Base-by-base conservation (phyloP, 495 filamentous ascomycete genomes). In the Aspergillus mulundensis region DNA sequence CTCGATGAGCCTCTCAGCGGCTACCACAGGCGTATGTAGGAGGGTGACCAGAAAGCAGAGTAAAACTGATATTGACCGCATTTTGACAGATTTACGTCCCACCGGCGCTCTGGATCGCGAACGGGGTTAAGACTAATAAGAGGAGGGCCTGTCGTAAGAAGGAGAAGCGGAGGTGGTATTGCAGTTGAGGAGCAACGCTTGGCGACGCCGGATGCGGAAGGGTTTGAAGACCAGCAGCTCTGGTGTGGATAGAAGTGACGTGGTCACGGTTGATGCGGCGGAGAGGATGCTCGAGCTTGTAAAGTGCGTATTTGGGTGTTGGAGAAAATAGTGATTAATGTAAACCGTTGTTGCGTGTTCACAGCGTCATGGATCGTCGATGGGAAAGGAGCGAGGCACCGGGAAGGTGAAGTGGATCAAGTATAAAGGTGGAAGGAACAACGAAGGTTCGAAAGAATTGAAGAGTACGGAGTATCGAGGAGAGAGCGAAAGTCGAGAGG, bases 1-100 rank as follows among this genome's bases (percentile, higher is more conserved):
- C 63, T 85, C 74, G 49, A 95, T 82, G 24, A 77, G 62, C 43
- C 69, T 68, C 38, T 67, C 54, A 30, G 79, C 72, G 28, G 72
- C 68, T 28, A 66, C 71, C 45, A 75, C 36, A 47, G 76, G 74
- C 18, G 71, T 64, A 34, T 60, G 53, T 6, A 60, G 53, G 8
- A 60, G 61, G 59, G 74, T 68, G 56, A 76, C 65, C 55, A 80
- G 61, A 21, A 62, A 43, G 45, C 63, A 64, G 40, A 69, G 56
- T 42, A 78, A 56, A 44, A 77, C 58, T 34, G 77, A 58, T 67
- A 75, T 53, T 65, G 68, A 68, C 61, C 68, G 64, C 70, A 78
- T 73, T 21, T 51, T 71, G 66, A 57, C 57, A 54, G 53, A 42
- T 40, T 1, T 34, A 36, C 25, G 42, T 21, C 24, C 21, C 44